A percentile compares a stretch with the other conserved stretches of the same genome.
phyloP scores from a whole-genome alignment of 192 early-diverging fungal genomes.

The Linnemannia exigua region DNA sequence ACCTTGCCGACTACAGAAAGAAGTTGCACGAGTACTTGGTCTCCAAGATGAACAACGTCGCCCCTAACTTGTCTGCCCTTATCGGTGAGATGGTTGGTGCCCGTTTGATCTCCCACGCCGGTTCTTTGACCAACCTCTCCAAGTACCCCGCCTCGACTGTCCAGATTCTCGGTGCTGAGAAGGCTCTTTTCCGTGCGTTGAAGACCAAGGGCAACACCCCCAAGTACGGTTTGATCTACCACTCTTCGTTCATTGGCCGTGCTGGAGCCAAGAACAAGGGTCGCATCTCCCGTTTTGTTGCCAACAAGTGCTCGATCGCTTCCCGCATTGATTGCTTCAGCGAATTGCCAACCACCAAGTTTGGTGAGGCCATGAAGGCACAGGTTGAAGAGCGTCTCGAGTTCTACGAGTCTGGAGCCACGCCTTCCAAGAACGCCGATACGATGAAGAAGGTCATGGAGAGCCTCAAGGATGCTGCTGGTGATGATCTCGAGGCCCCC shows the following conservation, averaged over 20 bases:
- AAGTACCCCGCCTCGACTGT: conserved; percentile 98
- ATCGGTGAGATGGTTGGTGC: conserved; percentile 98
- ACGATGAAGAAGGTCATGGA: conserved; percentile 91
- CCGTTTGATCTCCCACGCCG: conserved; percentile 97
- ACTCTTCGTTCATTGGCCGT: conserved; percentile 95
- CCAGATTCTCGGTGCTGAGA: conserved; percentile 98
- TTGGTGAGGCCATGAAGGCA: conserved; percentile 92
- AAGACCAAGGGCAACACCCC: conserved; percentile 98
- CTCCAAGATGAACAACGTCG: conserved; percentile 96
- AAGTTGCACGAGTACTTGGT: conserved; percentile 92
- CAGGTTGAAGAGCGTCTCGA: conserved; percentile 97
- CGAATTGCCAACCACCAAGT: conserved; percentile 88
- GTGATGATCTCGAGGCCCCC: conserved; percentile 57
- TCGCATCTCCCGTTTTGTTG: conserved; percentile 96
- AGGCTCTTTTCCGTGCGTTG: conserved; percentile 97
- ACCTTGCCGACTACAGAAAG: conserved; percentile 95
- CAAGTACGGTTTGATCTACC: conserved; percentile 98
- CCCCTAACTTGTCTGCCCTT: conserved; percentile 95
- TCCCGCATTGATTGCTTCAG: conserved; percentile 97
- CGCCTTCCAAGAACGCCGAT: conserved; percentile 92
- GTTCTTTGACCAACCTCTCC: conserved; percentile 95
- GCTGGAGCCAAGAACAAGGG: conserved; percentile 99
- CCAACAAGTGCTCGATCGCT: conserved; percentile 98
- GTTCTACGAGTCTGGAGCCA: conserved; percentile 94
- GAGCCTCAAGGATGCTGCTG: conserved; percentile 76